Conservation (phyloP, 78 protist species). For the Dictyostelium firmibasis region DNA sequence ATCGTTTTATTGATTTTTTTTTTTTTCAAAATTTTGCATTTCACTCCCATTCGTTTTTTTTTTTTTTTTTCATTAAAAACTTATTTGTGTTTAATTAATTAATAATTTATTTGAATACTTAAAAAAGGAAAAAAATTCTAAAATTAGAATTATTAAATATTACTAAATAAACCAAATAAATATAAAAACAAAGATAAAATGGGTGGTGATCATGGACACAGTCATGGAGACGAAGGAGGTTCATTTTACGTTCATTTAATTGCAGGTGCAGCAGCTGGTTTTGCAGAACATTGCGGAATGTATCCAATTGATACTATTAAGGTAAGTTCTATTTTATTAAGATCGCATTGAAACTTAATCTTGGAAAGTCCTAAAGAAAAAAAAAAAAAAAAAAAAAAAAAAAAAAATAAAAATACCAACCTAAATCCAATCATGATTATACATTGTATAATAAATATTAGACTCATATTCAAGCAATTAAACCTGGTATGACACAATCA, state of each 20-base stretch:
- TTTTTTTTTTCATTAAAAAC: background rate
- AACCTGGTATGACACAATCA: conserved; percentile 8
- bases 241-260: conserved; percentile 72
- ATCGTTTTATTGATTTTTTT: background rate
- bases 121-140: background rate
- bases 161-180: background rate
- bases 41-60: background rate
- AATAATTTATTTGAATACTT: background rate
- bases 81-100: background rate
- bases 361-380: no score
- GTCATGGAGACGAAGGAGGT: conserved; percentile 56
- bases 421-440: no score
- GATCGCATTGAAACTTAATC: no score
- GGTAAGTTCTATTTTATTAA: conserved; percentile 20
- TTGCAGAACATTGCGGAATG: conserved; percentile 88
- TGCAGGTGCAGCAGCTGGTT: conserved; percentile 85
- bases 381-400: no score
- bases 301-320: conserved; percentile 89
- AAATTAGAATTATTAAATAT: background rate
- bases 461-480: conserved; percentile 73
- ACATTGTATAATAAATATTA: background rate
- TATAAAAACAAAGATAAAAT: conserved; percentile 16
- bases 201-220: conserved; percentile 39
- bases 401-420: no score
- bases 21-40: background rate